Base-by-base conservation (phyloP, 83 land plant genomes). In the Isoetes engelmannii region DNA sequence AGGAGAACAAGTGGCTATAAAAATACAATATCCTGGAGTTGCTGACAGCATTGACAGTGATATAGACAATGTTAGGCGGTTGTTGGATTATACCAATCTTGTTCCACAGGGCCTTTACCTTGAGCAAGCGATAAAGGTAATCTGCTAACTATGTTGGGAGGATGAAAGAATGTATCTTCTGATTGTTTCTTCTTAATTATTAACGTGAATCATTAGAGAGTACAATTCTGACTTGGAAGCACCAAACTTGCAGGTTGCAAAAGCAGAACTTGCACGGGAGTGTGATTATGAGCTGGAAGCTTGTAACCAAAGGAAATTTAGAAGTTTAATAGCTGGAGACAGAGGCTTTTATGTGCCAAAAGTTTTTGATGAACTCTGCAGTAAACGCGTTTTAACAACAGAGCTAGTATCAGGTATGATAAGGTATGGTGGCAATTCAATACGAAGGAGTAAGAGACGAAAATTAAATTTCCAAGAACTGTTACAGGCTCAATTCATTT, bases 1-100 rank as follows among this genome's bases (percentile, higher is more conserved):
- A 72, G 97, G 92, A 28, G 45, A 76, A 45, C 77, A 83, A 53
- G 95, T 91, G 65, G 99, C 93, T 19, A 89, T 96, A 83, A 96
- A 96, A 79, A 89, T 96, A 55, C 99, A 96, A 70, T 96, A 96
- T 75, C 99, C 99, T 80, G 99, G 99, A 46, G 99, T 96, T 74
- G 99, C 99, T 64, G 80, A 85, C 66, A 96, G 99, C 79, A 92
- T 96, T 74, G 97, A 96, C 48, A 96, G 99, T 83, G 99, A 96
- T 45, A 89, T 96, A 68, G 92, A 96, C 64, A 96, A 92, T 83
- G 94, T 96, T 49, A 85, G 77, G 69, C 74, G 83, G 48, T 83
- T 96, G 2, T 67, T 96, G 57, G 81, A 84, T 58, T 89, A 87
- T 68, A 91, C 99, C 41, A 96, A 96, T 57, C 76, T 96, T 20